Percentiles rank a stretch among this genome's conserved stretches.
Conservation (phyloP, 2,329 filamentous ascomycete species). For the Aschersonia sp. region DNA sequence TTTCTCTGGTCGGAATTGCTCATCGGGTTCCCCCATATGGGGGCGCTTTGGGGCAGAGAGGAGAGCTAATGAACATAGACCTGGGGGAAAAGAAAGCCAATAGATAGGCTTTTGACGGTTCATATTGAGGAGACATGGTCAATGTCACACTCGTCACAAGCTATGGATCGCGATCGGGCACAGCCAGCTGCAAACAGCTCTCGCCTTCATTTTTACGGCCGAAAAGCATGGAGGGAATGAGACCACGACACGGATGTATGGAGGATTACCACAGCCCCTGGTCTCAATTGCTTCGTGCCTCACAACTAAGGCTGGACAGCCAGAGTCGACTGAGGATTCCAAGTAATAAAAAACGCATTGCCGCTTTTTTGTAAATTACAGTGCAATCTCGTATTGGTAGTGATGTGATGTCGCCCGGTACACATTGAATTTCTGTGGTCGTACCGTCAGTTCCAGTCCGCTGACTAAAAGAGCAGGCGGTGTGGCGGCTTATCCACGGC, state of each 20-base stretch:
- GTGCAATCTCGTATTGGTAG: too few species aligned
- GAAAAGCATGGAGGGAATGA: conserved; percentile 18
- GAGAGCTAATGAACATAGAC: conserved; percentile 17
- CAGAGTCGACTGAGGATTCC: conserved; percentile 27
- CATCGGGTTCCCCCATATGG: conserved; percentile 11
- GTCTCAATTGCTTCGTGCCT: conserved; percentile 6
- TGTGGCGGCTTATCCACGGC: conserved; percentile 6
- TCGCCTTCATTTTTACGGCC: conserved; percentile 17
- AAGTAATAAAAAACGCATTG: conserved; percentile 14
- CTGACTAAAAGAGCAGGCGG: conserved; percentile 6
- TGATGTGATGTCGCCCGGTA: too few species aligned
- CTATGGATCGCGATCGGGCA: too few species aligned
- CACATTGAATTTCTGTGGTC: too few species aligned
- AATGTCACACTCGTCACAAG: too few species aligned
- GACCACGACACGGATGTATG: background rate
- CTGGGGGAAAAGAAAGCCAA: conserved; percentile 13
- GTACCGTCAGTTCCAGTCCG: too few species aligned
- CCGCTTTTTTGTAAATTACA: background rate
- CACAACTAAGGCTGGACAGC: conserved; percentile 13
- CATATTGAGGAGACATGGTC: too few species aligned
- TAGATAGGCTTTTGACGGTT: too few species aligned
- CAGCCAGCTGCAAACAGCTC: conserved; percentile 9
- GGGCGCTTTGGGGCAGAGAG: conserved; percentile 14
- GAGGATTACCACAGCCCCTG: background rate
- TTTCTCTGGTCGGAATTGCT: conserved; percentile 33